A percentile compares a stretch with the other conserved stretches of the same genome.
These are phyloP conservation scores for Aspergillus phoenicis DNA, from an alignment of 2,329 filamentous ascomycete genomes.

Conservation along the genomic window DNA sequence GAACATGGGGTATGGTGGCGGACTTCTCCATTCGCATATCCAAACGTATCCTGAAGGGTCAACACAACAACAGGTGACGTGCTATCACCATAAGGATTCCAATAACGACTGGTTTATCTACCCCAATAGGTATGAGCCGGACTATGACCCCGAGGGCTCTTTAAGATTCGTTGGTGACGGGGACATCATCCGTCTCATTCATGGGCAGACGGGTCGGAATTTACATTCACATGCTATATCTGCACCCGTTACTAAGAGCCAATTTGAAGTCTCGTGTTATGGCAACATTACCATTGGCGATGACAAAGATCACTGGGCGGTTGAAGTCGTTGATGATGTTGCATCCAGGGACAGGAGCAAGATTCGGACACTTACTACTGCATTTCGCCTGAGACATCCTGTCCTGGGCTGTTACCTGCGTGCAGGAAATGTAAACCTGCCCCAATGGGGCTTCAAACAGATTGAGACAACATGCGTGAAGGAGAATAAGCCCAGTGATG, in stretches of 20 bases:
- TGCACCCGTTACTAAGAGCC: conserved; percentile 84
- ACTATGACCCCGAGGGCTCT: conserved; percentile 72
- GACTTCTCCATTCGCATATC: conserved; percentile 92
- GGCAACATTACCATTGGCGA: conserved; percentile 95
- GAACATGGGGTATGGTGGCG: conserved; percentile 99
- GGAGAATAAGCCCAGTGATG: conserved; percentile 85
- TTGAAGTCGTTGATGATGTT: conserved; percentile 90
- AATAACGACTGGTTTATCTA: conserved; percentile 99
- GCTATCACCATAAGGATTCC: conserved; percentile 98
- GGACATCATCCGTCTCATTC: conserved; percentile 80
- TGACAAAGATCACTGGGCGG: conserved; percentile 94
- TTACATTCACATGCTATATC: conserved; percentile 90
- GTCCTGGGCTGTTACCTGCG: conserved; percentile 88
- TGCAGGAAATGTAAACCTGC: conserved; percentile 92
- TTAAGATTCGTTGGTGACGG: conserved; percentile 76
- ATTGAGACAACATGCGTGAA: conserved; percentile 96
- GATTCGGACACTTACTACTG: conserved; percentile 87
- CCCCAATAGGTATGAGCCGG: conserved; percentile 77
- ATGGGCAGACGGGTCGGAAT: conserved; percentile 94
- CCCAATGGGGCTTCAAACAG: conserved; percentile 99
- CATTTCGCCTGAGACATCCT: conserved; percentile 83
- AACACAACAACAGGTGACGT: conserved; percentile 92
- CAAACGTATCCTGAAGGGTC: conserved; percentile 96
- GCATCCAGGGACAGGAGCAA: conserved; percentile 81
- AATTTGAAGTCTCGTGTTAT: conserved; percentile 93